A percentile compares a stretch with the other conserved stretches of the same genome.
Conservation (phyloP, 176 grass and related monocot species). For the Musa beccarii region DNA sequence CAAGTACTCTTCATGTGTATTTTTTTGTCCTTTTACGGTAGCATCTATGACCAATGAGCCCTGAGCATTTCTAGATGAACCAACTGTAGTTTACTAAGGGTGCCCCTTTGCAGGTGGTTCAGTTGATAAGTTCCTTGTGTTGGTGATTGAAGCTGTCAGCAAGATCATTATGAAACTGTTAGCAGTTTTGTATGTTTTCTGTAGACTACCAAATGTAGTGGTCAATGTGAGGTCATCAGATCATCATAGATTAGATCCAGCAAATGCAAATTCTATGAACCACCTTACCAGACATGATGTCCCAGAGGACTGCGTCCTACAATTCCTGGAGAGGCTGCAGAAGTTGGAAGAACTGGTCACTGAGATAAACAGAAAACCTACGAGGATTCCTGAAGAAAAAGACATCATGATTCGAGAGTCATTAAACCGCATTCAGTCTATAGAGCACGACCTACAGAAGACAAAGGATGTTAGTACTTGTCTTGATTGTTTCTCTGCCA, state of each 20-base stretch:
- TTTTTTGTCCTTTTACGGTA: background rate
- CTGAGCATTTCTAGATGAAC: background rate
- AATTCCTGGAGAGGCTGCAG: conserved; percentile 40
- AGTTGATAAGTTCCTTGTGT: conserved; percentile 12
- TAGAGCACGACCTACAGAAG: conserved; percentile 35
- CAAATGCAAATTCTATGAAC: conserved; percentile 2
- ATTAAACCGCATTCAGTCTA: conserved; percentile 30
- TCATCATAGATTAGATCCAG: conserved; percentile 3
- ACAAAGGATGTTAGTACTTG: conserved; percentile 30
- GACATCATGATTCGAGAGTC: conserved; percentile 34
- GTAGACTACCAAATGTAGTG: conserved; percentile 7
- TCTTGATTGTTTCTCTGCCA: background rate
- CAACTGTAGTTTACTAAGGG: background rate
- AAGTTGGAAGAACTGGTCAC: conserved; percentile 30
- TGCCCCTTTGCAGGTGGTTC: background rate
- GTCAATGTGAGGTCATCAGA: conserved; percentile 7
- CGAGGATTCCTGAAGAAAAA: conserved; percentile 31
- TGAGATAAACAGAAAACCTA: conserved; percentile 28
- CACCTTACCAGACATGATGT: background rate
- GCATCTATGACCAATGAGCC: background rate
- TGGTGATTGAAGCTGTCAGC: background rate
- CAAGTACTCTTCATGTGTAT: too few species aligned
- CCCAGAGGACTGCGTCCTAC: conserved; percentile 9
- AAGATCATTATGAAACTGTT: conserved; percentile 28
- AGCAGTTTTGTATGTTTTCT: conserved; percentile 24